Percentiles rank a stretch among this genome's conserved stretches.
Conservation (phyloP, 495 filamentous ascomycete genomes). For the Clavariopsis aquatica region DNA sequence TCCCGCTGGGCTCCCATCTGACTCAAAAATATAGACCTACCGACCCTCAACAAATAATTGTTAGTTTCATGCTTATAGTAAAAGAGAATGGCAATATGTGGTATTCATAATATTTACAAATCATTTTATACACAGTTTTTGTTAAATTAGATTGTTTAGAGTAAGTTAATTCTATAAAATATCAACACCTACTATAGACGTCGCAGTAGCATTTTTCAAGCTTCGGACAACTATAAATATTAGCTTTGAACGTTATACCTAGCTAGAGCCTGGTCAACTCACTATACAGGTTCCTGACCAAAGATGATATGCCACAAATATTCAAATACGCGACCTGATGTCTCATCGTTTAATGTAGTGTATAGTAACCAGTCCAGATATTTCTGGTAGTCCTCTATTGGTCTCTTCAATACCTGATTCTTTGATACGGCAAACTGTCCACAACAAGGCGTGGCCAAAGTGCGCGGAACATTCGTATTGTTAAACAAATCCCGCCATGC, state of each 20-base stretch:
- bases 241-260: neutral
- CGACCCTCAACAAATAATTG: too few species aligned
- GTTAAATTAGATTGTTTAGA: too few species aligned
- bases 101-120: too few species aligned
- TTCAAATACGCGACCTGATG: constrained; percentile 68
- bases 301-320: constrained; percentile 73
- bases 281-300: constrained; percentile 27
- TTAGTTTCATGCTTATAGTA: too few species aligned
- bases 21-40: too few species aligned
- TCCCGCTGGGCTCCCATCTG: too few species aligned
- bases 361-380: constrained; percentile 63
- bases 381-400: constrained; percentile 55
- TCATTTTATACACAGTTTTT: too few species aligned
- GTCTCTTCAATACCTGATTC: constrained; percentile 52
- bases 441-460: constrained; percentile 63
- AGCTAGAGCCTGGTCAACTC: neutral
- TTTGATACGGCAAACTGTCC: constrained; percentile 68
- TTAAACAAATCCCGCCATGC: constrained; percentile 24
- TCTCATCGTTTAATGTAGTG: constrained; percentile 57
- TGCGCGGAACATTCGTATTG: constrained; percentile 48
- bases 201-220: constrained; percentile 17
- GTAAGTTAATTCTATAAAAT: too few species aligned
- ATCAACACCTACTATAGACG: constrained; percentile 11
- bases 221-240: constrained; percentile 15
- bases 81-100: too few species aligned